Percentiles rank a stretch among this genome's conserved stretches.
Evolutionary conservation across 179 eudicot genomes (phyloP).

Genomic region (Beta corolliflora): DNA sequence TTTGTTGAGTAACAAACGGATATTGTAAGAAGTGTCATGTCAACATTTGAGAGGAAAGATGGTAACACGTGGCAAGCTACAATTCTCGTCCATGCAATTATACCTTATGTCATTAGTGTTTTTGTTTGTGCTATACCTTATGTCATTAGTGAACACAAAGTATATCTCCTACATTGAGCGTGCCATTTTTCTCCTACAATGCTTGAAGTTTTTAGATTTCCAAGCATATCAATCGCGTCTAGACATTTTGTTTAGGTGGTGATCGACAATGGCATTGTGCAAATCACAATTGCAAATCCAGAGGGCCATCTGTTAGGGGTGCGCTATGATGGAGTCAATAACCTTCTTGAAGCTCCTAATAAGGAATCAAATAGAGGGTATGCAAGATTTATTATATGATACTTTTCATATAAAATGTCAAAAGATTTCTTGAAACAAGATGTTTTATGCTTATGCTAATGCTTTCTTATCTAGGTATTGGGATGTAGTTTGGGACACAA

Average conservation of each 20-base stretch:
- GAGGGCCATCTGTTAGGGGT: slow-evolving; percentile 74
- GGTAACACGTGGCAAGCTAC: too few relatives aligned
- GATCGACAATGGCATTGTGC: slow-evolving; percentile 80
- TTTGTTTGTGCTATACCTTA: too few relatives aligned
- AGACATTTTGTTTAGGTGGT: slow-evolving; percentile 51
- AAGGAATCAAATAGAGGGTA: slow-evolving; percentile 71
- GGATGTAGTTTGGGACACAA: slow-evolving; percentile 74
- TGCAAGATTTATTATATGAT: background rate
- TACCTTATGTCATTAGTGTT: too few relatives aligned
- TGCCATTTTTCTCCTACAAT: background rate
- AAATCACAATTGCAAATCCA: slow-evolving; percentile 73
- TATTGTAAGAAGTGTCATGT: too few relatives aligned
- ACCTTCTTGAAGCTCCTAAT: slow-evolving; percentile 69
- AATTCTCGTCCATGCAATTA: too few relatives aligned
- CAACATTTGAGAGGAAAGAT: too few relatives aligned
- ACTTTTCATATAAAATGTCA: background rate
- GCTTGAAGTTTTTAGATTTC: background rate
- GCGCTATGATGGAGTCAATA: slow-evolving; percentile 64
- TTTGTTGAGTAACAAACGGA: too few relatives aligned
- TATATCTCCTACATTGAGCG: background rate
- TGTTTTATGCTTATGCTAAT: background rate
- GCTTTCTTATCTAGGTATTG: slow-evolving; percentile 50
- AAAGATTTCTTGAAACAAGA: background rate
- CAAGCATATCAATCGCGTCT: background rate
- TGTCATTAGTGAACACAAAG: too few relatives aligned